Conservation (phyloP, 1,284 basidiomycete species). For the Ustilago nuda region DNA sequence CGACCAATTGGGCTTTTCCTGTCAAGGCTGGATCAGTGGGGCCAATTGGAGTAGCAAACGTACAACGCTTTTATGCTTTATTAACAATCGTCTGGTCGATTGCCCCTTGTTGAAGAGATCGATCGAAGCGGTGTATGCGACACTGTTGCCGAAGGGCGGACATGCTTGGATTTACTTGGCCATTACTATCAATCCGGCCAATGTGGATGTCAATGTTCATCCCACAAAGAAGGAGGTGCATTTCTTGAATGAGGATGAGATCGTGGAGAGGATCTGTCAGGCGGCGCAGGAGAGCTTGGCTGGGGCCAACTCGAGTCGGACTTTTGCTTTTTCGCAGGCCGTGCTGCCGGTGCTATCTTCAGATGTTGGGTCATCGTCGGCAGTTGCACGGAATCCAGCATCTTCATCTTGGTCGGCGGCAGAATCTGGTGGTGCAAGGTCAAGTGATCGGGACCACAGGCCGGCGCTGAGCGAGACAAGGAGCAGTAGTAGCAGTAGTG, state of each 20-base stretch:
- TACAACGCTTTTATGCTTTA: constrained; percentile 88
- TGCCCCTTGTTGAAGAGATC: constrained; percentile 87
- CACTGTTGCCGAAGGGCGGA: constrained; percentile 89
- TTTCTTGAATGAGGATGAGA: constrained; percentile 90
- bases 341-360: constrained; percentile 33
- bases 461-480: constrained; percentile 13
- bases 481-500: constrained; percentile 34
- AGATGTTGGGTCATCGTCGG: constrained; percentile 8
- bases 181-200: constrained; percentile 83
- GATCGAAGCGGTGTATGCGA: constrained; percentile 85
- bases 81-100: constrained; percentile 95
- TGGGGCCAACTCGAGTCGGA: constrained; percentile 61
- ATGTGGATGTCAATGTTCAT: constrained; percentile 97
- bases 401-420: background rate
- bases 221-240: constrained; percentile 97
- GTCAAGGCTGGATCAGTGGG: constrained; percentile 82
- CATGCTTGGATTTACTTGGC: constrained; percentile 93
- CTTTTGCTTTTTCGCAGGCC: constrained; percentile 53
- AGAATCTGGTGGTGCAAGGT: background rate
- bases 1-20: constrained; percentile 42
- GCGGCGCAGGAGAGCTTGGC: constrained; percentile 47
- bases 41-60: constrained; percentile 91
- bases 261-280: constrained; percentile 81
- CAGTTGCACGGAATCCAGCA: background rate
- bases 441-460: background rate